Base-by-base conservation (phyloP, 139 green algal species). In the Mesotaenium endlicherianum region DNA sequence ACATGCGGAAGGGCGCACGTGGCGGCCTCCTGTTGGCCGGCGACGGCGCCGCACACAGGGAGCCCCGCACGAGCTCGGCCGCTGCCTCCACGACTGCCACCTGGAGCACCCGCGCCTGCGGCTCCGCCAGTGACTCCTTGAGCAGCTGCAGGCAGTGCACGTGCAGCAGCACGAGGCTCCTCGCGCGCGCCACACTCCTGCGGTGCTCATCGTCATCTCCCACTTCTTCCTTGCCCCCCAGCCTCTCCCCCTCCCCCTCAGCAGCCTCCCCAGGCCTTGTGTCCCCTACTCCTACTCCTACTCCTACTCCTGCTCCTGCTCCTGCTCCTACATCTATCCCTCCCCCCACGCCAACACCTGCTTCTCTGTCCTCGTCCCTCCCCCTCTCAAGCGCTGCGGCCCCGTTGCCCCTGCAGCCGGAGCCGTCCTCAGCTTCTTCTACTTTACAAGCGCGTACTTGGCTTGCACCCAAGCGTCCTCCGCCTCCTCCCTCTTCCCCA, bases 81-180 rank as follows among this genome's bases (percentile, higher is more conserved):
- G 60, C 75, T 6, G 68, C 75, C 41, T 8, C 55, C 16, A 82
- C 17, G 5, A 79, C 75, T 34, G 44, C 58, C 41, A 36, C 75
- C 55, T 82, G 30, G 34, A 82, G 42, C 4, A 14, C 4, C 44
- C 57, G 5, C 14, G 30, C 3, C 44, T 82, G 75, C 34, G 5
- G n/a, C 30, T 77, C 42, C 59, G 38, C 44, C 55, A 82, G n/a
- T 6, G 30, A 4, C 75, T 79, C 75, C 31, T 77, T 79, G 30
- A 82, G 11, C 75, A 43, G 34, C 31, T 26, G 5, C 75, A 75
- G 70, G 59, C 57, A 82, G 5, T 79, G 75, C 6, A 74, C 55
- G 43, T 82, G 75, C 75, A 82, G 68, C 43, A n/a, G n/a, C n/a
- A n/a, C n/a, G n/a, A n/a, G n/a, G n/a, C n/a, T n/a, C n/a, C n/a